Conservation (phyloP, 352 stramenopile genomes). For the Plasmopara viticola region DNA sequence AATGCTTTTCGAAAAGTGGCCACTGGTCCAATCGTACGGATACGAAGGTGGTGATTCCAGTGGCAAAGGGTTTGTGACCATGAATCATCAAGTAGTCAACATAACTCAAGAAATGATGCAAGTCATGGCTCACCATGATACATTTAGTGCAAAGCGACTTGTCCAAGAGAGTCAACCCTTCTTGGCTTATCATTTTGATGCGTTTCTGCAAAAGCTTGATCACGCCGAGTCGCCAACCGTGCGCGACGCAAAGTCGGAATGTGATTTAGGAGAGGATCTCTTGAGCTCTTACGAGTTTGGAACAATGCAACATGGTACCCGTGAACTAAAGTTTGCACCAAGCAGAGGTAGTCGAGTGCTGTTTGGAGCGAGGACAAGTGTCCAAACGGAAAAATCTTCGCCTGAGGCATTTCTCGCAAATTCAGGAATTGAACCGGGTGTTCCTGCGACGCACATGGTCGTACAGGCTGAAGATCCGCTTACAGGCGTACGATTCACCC, state of each 20-base stretch:
- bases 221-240: slow-evolving; percentile 37
- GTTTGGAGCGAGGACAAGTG: slow-evolving; percentile 46
- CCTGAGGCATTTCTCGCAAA: slow-evolving; percentile 28
- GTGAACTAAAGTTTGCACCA: slow-evolving; percentile 23
- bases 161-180: slow-evolving; percentile 47
- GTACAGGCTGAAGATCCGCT: slow-evolving; percentile 69
- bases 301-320: slow-evolving; percentile 51
- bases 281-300: slow-evolving; percentile 79
- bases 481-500: slow-evolving; percentile 48
- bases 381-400: slow-evolving; percentile 28
- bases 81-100: slow-evolving; percentile 65
- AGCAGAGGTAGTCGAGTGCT: slow-evolving; percentile 51
- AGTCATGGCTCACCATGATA: slow-evolving; percentile 41
- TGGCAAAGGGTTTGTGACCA: slow-evolving; percentile 65
- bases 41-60: slow-evolving; percentile 33
- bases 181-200: slow-evolving; percentile 48
- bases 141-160: slow-evolving; percentile 47
- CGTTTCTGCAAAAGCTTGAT: slow-evolving; percentile 68
- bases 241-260: slow-evolving; percentile 39
- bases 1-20: slow-evolving; percentile 71
- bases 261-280: slow-evolving; percentile 56
- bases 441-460: slow-evolving; percentile 54
- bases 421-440: slow-evolving; percentile 13
- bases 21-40: slow-evolving; percentile 62
- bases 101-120: slow-evolving; percentile 32